Percentiles rank a stretch among this genome's conserved stretches.
Evolutionary conservation across 2,329 filamentous ascomycete species (phyloP).

Genomic region (Dothiorella sarmentorum): DNA sequence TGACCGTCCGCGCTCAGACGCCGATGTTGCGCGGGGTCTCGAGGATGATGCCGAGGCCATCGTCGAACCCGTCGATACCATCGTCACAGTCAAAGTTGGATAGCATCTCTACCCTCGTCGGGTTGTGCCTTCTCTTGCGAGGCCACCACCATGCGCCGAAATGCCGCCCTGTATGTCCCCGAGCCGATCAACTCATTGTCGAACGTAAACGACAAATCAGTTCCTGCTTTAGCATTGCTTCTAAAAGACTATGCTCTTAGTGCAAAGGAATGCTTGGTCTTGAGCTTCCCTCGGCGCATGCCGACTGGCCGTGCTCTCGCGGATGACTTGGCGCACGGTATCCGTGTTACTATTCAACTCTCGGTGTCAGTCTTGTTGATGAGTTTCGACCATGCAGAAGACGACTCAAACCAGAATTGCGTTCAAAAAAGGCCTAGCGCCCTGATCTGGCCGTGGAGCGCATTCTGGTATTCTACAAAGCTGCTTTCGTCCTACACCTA

Average conservation of each 20-base stretch:
- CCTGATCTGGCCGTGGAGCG: background rate
- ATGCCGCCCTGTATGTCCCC: background rate
- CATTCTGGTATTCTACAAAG: background rate
- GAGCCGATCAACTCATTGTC: background rate
- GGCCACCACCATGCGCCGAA: background rate
- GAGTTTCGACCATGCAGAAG: background rate
- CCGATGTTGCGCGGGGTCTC: too few species aligned
- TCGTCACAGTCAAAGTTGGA: background rate
- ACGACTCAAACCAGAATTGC: background rate
- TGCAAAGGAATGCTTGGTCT: background rate
- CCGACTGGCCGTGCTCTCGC: background rate
- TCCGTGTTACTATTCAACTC: background rate
- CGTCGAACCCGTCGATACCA: background rate
- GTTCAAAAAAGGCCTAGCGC: background rate
- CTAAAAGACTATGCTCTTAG: background rate
- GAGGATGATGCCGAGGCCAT: background rate
- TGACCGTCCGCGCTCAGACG: too few species aligned
- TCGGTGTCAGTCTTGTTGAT: too few species aligned
- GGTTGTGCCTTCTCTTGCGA: background rate
- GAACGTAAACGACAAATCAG: background rate
- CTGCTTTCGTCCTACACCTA: background rate
- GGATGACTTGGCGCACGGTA: background rate
- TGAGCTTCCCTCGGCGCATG: background rate
- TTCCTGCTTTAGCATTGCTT: background rate
- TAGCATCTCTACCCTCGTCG: background rate